These are phyloP conservation scores for Aspergillus sclerotioniger DNA, from an alignment of 495 filamentous ascomycete genomes.

Conservation along the genomic window DNA sequence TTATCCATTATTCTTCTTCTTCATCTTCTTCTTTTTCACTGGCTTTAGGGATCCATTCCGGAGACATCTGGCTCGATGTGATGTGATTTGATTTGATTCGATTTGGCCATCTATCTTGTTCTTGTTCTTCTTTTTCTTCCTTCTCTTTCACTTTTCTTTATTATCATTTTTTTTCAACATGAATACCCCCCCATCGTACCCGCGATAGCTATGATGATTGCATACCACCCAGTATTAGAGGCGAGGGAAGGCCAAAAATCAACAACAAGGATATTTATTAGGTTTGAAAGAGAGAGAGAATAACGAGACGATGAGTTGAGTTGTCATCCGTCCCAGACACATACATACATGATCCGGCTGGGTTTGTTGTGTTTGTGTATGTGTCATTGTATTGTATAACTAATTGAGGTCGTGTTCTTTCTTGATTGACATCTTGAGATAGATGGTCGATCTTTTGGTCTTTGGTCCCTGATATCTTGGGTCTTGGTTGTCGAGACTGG, in stretches of 20 bases:
- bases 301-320: no score
- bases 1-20: slow-evolving; percentile 1
- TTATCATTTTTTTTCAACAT: slow-evolving; percentile 8
- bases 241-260: neutral
- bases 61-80: neutral
- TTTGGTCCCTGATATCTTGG: no score
- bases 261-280: neutral
- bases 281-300: neutral
- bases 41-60: neutral
- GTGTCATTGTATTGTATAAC: no score
- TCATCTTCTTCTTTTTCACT: slow-evolving; percentile 12
- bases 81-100: neutral
- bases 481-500: no score
- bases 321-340: no score
- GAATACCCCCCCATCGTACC: slow-evolving; percentile 13
- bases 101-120: neutral
- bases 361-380: no score
- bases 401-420: no score
- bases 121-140: neutral
- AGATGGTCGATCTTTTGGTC: no score
- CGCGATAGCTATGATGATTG: slow-evolving; percentile 10
- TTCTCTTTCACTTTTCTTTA: neutral
- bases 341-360: no score
- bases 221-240: slow-evolving; percentile 9
- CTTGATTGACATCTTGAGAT: no score